Evolutionary conservation across 805 yeast genomes (phyloP), one percentile per base, ranked within the genome.

Genomic region (Nadsonia fulvescens): DNA sequence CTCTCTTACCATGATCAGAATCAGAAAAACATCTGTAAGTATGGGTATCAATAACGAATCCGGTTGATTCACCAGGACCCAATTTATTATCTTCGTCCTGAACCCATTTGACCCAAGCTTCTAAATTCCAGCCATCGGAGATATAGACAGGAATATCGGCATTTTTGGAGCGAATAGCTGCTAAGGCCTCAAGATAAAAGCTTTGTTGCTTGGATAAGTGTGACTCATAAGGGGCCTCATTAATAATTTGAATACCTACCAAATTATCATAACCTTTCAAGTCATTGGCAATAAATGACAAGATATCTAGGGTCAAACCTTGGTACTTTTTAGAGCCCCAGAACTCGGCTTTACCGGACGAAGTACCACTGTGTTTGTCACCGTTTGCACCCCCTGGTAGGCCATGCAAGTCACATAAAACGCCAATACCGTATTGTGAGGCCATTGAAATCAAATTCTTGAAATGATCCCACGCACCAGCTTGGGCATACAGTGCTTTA

Each of bases 101-200:
- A 6, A 79, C 47, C 71, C 75, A 77, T 33, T 68, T 54, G 13
- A 61, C 70, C 78, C 82, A 78, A 43, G 67, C 77, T 36, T 64
- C 63, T 4, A 89, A 64, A 71, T 81, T 73, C 96, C 96, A 89
- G 3, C 93, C 93, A 45, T 86, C 96, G 2, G 93, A 78, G 18
- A 86, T 75, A 10, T 76, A 53, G 5, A 86, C 56, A 0, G 93
- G 93, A 17, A 81, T 49, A 2, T 48, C 48, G 1, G 46, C 24
- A 42, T 78, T 74, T 9, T 57, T 53, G 12, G 48, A 44, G 15
- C 86, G 56, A 22, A 86, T 71, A 20, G 61, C 58, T 17, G 56
- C 54, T 18, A 68, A 53, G 0, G 92, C 92, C 11, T 63, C 61
- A 6, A 58, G 40, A 44, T 83, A 83, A 47, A 72, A 86, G 4